Evolutionary conservation across 2,329 filamentous ascomycete species (phyloP), one percentile per base, ranked within the genome.

Genomic region (Cladosporium colombiae): DNA sequence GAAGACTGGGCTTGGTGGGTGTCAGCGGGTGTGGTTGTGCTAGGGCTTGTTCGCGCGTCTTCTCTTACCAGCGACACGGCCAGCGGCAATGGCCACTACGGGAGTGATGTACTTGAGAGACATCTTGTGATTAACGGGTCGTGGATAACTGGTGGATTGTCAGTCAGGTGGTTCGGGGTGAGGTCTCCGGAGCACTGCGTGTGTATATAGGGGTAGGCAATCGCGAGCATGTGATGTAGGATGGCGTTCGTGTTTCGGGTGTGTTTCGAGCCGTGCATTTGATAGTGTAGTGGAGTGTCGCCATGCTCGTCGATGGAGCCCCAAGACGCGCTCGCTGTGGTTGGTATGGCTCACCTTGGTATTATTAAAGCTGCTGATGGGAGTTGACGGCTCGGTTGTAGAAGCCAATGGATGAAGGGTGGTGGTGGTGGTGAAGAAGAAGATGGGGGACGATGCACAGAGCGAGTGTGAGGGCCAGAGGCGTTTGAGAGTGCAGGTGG

Each of bases 61-160:
- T 56, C 69, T 66, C 81, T 74, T 79, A 82, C 84, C 86, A 70
- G 81, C 78, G 68, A 81, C 85, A 64, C 80, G 72, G 76, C 83
- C 79, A 59, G 56, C 56, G 72, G 81, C 81, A 65, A 83, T 80
- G 71, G 84, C 84, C 76, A 88, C 78, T 67, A 80, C 83, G 67
- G 86, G 84, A 68, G 88, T 77, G 71, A 85, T 78, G 78, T 85
- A 83, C 77, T 83, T 86, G 74, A 81, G 75, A 78, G 80, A 81
- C 82, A 87, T 86, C 77, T 77, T 81, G 68, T 37, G 46, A 44
- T 56, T 67, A 65, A 62, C 56, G 56, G 53, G 62, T 65, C 44
- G 46, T 59, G 56, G 33, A 65, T 65, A 64, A 66, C 61, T 66
- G 44, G 23, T n/a, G 31, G 31, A 29, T 23, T 23, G 63, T 65